Conservation (phyloP, 371 early-diverging fungal species). For the Mortierella sp. region DNA sequence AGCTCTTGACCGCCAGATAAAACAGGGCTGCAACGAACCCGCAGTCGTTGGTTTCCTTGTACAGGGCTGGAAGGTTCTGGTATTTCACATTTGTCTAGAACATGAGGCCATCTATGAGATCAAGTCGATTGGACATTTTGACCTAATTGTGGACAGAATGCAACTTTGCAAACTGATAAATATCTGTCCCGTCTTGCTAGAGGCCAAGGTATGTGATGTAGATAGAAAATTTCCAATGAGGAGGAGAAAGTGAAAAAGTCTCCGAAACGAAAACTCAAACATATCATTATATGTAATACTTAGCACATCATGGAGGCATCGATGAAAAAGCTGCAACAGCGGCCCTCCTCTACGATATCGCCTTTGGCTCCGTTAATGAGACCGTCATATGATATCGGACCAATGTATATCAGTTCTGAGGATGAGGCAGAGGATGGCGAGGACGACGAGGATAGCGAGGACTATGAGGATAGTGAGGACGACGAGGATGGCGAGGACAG, state of each 20-base stretch:
- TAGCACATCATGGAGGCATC: conserved; percentile 25
- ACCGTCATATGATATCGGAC: conserved; percentile 28
- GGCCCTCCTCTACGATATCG: conserved; percentile 12
- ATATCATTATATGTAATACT: conserved; percentile 3
- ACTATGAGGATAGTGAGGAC: too few species aligned
- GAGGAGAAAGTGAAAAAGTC: neutral
- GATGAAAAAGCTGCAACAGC: conserved; percentile 22
- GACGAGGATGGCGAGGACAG: too few species aligned
- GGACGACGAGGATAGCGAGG: conserved; percentile 1
- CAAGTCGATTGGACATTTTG: conserved; percentile 28
- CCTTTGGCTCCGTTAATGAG: conserved; percentile 23
- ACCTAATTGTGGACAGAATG: conserved; percentile 32
- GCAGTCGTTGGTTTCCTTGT: conserved; percentile 28
- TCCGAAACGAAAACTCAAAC: neutral
- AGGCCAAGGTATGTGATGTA: conserved; percentile 25
- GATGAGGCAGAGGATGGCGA: conserved; percentile 6
- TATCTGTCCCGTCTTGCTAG: conserved; percentile 30
- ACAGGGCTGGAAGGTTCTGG: conserved; percentile 29
- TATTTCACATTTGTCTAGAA: conserved; percentile 30
- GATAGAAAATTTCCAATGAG: neutral
- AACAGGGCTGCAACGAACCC: conserved; percentile 26
- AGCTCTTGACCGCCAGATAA: conserved; percentile 16
- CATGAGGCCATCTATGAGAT: conserved; percentile 33
- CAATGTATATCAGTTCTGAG: conserved; percentile 16
- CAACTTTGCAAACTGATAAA: conserved; percentile 40